Conservation (phyloP, 164 flowering plant species). For the Dillenia turbinata region DNA sequence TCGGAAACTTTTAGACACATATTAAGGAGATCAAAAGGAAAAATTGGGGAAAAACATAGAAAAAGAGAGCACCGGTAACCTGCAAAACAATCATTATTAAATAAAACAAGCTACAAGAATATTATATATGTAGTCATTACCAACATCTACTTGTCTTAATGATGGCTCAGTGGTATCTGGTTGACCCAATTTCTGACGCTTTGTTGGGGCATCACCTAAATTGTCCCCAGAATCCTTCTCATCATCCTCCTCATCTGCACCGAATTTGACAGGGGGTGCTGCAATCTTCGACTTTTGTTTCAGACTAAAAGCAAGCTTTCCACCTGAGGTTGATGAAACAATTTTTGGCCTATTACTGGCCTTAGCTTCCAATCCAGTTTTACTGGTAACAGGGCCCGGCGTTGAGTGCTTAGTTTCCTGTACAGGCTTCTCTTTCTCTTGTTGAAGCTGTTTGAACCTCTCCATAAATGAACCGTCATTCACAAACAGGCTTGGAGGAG, state of each 20-base stretch:
- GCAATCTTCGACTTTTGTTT: constrained; percentile 90
- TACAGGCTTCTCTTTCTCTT: constrained; percentile 38
- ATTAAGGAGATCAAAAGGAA: background rate
- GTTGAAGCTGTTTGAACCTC: constrained; percentile 85
- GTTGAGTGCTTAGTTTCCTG: constrained; percentile 29
- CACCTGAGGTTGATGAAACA: constrained; percentile 39
- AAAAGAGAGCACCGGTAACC: background rate
- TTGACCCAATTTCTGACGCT: constrained; percentile 61
- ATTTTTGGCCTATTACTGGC: constrained; percentile 33
- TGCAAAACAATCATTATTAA: background rate
- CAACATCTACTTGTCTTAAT: constrained; percentile 55
- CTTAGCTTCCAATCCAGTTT: constrained; percentile 27
- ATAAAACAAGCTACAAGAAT: constrained; percentile 11
- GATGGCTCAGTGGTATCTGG: constrained; percentile 30
- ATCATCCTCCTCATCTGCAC: constrained; percentile 84
- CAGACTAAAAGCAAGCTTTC: constrained; percentile 98
- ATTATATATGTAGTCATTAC: constrained; percentile 59
- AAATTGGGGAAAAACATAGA: background rate
- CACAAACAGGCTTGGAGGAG: constrained; percentile 57
- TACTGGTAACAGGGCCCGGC: constrained; percentile 29
- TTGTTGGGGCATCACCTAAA: constrained; percentile 39
- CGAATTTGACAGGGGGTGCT: constrained; percentile 68
- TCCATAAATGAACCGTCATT: constrained; percentile 98
- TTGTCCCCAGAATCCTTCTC: constrained; percentile 36
- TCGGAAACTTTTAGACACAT: too few species aligned